These are phyloP conservation scores for Cyberlindnera xishuangbannaensis DNA, from an alignment of 805 yeast species.

Conservation along the genomic window DNA sequence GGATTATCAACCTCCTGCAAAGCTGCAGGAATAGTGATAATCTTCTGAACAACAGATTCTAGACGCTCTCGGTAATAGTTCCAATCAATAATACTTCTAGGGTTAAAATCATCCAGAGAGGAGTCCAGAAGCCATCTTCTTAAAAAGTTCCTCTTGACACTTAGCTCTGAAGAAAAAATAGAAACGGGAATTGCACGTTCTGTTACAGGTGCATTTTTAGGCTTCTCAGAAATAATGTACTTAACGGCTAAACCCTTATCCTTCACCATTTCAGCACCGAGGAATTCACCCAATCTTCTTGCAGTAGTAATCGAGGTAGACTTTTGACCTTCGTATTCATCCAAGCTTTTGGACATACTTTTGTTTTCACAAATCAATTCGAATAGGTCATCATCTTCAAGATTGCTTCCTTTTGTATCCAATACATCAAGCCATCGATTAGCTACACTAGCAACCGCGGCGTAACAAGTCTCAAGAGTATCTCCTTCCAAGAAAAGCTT, in stretches of 20 bases:
- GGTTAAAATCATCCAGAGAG: constrained; percentile 73
- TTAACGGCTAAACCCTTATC: constrained; percentile 95
- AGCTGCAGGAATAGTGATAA: constrained; percentile 96
- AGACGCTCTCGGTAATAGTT: constrained; percentile 83
- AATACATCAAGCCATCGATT: constrained; percentile 94
- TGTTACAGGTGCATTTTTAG: constrained; percentile 83
- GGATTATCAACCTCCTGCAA: constrained; percentile 84
- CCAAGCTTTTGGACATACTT: constrained; percentile 87
- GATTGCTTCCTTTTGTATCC: constrained; percentile 76
- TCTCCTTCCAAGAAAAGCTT: constrained; percentile 85
- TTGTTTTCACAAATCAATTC: constrained; percentile 94
- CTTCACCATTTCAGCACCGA: constrained; percentile 94
- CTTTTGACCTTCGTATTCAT: constrained; percentile 85
- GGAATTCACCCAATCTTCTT: constrained; percentile 82
- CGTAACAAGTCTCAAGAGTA: constrained; percentile 73
- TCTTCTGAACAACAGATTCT: constrained; percentile 89
- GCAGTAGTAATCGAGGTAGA: constrained; percentile 97
- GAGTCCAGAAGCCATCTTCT: constrained; percentile 86
- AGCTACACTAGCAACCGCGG: constrained; percentile 87
- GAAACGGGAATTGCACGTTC: constrained; percentile 97
- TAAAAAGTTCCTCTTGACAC: constrained; percentile 65
- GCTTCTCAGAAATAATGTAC: constrained; percentile 81
- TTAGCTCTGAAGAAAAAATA: constrained; percentile 77
- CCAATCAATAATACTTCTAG: constrained; percentile 91
- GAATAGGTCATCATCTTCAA: constrained; percentile 91